Percentiles rank a stretch among this genome's conserved stretches.
These are phyloP conservation scores for Camellia japonica DNA, from an alignment of 148 eudicot genomes.

Conservation along the genomic window DNA sequence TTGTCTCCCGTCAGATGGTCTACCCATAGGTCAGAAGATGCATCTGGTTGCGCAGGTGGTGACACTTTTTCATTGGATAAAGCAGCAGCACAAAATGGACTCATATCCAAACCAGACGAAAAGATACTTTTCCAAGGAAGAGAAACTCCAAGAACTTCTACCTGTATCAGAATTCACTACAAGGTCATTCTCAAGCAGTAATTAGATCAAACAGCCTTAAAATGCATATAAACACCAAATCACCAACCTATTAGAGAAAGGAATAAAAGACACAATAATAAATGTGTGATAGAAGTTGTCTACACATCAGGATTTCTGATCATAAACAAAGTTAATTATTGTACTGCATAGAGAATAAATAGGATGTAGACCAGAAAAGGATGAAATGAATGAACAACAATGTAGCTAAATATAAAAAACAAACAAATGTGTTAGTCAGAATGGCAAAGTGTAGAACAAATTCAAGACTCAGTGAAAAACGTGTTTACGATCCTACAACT, in stretches of 20 bases:
- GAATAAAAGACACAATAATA: too few species aligned
- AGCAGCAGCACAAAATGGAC: conserved; percentile 38
- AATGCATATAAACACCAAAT: background rate
- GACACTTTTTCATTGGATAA: conserved; percentile 29
- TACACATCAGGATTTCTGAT: background rate
- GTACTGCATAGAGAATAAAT: background rate
- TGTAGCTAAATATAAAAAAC: too few species aligned
- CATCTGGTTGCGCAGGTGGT: conserved; percentile 26
- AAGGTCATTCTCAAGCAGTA: conserved; percentile 14
- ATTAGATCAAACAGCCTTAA: background rate
- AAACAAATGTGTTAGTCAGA: too few species aligned
- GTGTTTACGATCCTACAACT: too few species aligned
- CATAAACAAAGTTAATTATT: background rate
- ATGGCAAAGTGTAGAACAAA: too few species aligned
- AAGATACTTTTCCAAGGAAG: conserved; percentile 81
- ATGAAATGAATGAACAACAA: background rate
- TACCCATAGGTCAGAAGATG: conserved; percentile 52
- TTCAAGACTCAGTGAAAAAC: too few species aligned
- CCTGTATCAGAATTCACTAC: conserved; percentile 42
- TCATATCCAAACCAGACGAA: conserved; percentile 30
- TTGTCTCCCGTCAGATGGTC: conserved; percentile 87
- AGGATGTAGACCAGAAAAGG: background rate
- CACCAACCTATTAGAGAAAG: too few species aligned
- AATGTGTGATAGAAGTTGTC: too few species aligned
- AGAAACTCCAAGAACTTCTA: conserved; percentile 89